Conservation (phyloP, 2,329 filamentous ascomycete genomes). For the Aspergillus melleus region DNA sequence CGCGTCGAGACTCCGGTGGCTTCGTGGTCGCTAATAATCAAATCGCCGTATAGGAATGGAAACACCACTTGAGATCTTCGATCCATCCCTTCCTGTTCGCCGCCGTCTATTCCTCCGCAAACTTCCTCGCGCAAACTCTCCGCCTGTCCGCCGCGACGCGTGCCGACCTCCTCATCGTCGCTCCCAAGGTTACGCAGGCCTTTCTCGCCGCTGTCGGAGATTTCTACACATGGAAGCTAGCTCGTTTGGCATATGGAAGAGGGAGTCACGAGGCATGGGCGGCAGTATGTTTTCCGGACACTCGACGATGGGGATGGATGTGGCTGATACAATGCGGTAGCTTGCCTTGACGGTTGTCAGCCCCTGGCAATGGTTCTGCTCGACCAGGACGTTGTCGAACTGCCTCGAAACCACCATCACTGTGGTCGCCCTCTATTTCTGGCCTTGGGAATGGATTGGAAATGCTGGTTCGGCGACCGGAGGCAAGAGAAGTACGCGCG, state of each 20-base stretch:
- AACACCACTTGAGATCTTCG: constrained; percentile 80
- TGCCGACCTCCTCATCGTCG: constrained; percentile 67
- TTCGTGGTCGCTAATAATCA: constrained; percentile 5
- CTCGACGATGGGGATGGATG: neutral
- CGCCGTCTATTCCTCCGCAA: constrained; percentile 65
- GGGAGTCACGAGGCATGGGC: constrained; percentile 64
- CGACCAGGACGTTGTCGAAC: constrained; percentile 90
- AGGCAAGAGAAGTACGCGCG: neutral
- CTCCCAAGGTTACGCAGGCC: constrained; percentile 76
- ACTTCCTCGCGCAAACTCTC: constrained; percentile 57
- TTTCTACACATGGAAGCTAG: constrained; percentile 84
- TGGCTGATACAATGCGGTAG: constrained; percentile 45
- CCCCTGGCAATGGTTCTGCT: constrained; percentile 97
- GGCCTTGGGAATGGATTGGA: constrained; percentile 76
- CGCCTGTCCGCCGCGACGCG: constrained; percentile 56
- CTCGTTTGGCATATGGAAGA: constrained; percentile 68
- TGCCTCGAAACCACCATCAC: constrained; percentile 89
- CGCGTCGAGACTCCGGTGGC: neutral
- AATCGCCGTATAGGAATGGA: constrained; percentile 73
- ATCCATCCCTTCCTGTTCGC: constrained; percentile 89
- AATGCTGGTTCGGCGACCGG: constrained; percentile 17
- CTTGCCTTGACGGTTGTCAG: constrained; percentile 70
- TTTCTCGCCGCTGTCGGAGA: constrained; percentile 76
- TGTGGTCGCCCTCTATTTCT: constrained; percentile 72
- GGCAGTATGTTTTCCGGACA: constrained; percentile 55